Percentiles rank a stretch among this genome's conserved stretches.
Evolutionary conservation across 768 basidiomycete genomes (phyloP).

Genomic region (Trametes cinnabarina): DNA sequence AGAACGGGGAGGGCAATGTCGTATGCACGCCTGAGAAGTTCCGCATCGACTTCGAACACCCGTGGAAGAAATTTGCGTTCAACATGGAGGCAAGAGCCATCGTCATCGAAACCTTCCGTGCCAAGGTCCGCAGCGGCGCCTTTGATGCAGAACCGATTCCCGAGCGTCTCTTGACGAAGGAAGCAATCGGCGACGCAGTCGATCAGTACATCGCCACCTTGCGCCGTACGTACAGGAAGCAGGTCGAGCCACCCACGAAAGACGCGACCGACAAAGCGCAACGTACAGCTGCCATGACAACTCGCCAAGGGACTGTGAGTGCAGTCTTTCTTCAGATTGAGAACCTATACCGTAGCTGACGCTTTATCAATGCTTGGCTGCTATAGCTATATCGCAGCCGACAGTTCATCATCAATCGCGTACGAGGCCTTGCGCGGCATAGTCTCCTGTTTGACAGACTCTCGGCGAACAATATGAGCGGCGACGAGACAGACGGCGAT

Average conservation of each 20-base stretch:
- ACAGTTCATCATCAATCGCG: neutral
- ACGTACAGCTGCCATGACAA: neutral
- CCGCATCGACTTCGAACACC: slow-evolving; percentile 1
- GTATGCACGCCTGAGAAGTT: neutral
- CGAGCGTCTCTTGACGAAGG: neutral
- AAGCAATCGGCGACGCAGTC: neutral
- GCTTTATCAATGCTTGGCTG: too few species aligned
- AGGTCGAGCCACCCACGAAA: neutral
- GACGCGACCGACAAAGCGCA: neutral
- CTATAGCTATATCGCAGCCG: neutral
- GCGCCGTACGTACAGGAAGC: neutral
- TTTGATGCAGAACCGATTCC: neutral
- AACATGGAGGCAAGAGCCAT: neutral
- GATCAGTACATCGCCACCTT: neutral
- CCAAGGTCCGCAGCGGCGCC: neutral
- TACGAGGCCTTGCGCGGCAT: neutral
- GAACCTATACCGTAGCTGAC: too few species aligned
- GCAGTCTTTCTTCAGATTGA: neutral
- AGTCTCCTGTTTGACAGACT: neutral
- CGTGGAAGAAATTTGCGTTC: neutral
- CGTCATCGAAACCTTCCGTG: neutral
- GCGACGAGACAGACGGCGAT: slow-evolving; percentile 1
- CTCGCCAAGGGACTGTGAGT: neutral
- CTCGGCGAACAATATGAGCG: neutral
- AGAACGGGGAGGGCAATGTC: neutral